Conservation (phyloP, 2,329 filamentous ascomycete genomes). For the Alternaria hordeiaustralica region DNA sequence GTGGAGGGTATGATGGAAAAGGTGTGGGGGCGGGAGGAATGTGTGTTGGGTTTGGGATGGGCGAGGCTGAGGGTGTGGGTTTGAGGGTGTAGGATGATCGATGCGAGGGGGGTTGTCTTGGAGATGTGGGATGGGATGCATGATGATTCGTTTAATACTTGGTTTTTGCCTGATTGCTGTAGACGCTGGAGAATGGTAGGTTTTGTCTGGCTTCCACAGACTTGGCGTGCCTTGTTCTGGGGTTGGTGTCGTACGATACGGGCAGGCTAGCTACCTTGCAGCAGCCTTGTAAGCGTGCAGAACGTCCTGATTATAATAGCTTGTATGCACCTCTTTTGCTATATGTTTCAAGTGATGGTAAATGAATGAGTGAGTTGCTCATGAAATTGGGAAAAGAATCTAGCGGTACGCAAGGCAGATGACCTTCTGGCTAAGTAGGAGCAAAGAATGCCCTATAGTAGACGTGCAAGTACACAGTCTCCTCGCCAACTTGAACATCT, state of each 20-base stretch:
- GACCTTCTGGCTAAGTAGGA: background rate
- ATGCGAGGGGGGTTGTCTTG: background rate
- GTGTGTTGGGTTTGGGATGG: background rate
- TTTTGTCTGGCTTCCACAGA: background rate
- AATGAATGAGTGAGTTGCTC: background rate
- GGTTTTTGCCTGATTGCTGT: background rate
- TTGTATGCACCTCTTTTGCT: background rate
- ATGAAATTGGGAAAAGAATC: background rate
- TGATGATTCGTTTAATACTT: background rate
- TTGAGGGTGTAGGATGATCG: background rate
- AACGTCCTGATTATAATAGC: background rate
- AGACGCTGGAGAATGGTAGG: background rate
- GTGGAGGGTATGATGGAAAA: background rate
- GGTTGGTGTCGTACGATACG: background rate
- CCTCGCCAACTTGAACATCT: constrained; percentile 33
- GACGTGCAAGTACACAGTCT: constrained; percentile 33
- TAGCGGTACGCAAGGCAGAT: background rate
- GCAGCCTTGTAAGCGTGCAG: background rate
- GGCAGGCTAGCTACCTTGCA: background rate
- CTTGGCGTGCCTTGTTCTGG: background rate
- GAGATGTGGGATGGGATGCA: background rate
- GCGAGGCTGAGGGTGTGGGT: background rate
- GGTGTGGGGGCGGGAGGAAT: background rate
- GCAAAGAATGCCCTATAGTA: constrained; percentile 12
- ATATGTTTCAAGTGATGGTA: background rate